Base-by-base conservation (phyloP, 2,329 filamentous ascomycete species). In the Fusarium veterinarium region DNA sequence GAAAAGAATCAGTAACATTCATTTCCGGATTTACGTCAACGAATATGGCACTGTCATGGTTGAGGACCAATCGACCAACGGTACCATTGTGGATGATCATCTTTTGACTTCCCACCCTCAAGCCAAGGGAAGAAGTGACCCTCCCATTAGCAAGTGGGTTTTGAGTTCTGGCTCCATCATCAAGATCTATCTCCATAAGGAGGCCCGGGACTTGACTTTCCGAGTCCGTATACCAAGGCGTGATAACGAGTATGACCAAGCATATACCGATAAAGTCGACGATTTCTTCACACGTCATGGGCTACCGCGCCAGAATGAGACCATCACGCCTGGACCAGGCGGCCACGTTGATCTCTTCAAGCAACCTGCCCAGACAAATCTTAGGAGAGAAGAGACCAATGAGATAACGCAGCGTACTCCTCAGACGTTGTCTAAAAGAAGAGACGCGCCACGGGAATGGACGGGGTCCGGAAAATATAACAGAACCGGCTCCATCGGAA, bases 21-120 rank as follows among this genome's bases (percentile, higher is more conserved):
- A 99, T 80, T 99, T 98, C 80, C 92, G 94, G 59, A 97, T 99
- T 69, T 97, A 92, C 79, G 87, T 97, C 76, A 99, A 97, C 76
- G 86, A 91, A n/a, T 90, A 93, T 71, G 94, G 93, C 33, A 91
- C 93, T 63, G 87, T 98, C 72, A 97, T 99, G 94, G 85, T 98
- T 17, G 92, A 97, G 80, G 96, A 99, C 79, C 89, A 91, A 79
- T 98, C 96, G 1, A 98, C 95, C n/a, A 99, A 98, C 78, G 96
- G 96, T 33, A 98, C 96, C 8, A 86, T 94, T 67, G 94, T 98
- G 63, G 95, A 98, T 81, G 87, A 89, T 30, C 84, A 86, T 23
- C 84, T 94, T 40, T 86, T 99, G 75, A 84, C 82, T 53, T 76
- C 79, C 28, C 82, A 83, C 52, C 75, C 80, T 28, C 81, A 82